These are phyloP conservation scores for Polyporus arcularius DNA, from an alignment of 768 basidiomycete species.

Conservation along the genomic window DNA sequence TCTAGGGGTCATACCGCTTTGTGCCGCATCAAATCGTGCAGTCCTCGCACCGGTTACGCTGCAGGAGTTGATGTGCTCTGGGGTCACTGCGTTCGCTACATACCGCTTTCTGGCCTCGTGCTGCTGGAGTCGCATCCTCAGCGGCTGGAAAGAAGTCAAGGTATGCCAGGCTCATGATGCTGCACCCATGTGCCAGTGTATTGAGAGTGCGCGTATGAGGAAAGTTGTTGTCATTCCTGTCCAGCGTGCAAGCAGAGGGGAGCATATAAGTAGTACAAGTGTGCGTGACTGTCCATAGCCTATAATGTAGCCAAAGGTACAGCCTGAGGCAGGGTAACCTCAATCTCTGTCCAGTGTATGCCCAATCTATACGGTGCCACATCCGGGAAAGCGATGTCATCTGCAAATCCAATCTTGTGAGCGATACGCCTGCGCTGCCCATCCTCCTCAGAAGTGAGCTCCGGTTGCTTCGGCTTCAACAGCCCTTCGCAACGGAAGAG, in stretches of 20 bases:
- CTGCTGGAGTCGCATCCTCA: neutral
- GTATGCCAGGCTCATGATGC: no score
- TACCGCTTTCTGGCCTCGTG: neutral
- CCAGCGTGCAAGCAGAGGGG: neutral
- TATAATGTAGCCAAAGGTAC: conserved; percentile 10
- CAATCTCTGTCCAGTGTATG: conserved; percentile 14
- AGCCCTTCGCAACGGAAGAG: conserved; percentile 10
- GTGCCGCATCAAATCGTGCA: no score
- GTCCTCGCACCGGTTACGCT: neutral
- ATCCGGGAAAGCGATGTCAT: conserved; percentile 12
- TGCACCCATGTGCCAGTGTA: no score
- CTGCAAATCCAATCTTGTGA: conserved; percentile 3
- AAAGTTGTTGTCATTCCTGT: neutral
- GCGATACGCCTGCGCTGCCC: neutral
- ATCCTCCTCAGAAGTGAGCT: neutral
- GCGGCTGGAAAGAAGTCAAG: no score
- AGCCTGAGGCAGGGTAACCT: conserved; percentile 9
- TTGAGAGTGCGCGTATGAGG: no score
- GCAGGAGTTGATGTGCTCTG: neutral
- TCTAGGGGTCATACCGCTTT: neutral
- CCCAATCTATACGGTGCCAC: conserved; percentile 13
- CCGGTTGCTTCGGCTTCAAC: conserved; percentile 1
- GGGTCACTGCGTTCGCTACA: no score
- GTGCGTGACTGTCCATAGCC: neutral
- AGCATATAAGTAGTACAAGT: neutral